These are phyloP conservation scores for Corymbia citriodora DNA, from an alignment of 441 rosid species.

Conservation along the genomic window DNA sequence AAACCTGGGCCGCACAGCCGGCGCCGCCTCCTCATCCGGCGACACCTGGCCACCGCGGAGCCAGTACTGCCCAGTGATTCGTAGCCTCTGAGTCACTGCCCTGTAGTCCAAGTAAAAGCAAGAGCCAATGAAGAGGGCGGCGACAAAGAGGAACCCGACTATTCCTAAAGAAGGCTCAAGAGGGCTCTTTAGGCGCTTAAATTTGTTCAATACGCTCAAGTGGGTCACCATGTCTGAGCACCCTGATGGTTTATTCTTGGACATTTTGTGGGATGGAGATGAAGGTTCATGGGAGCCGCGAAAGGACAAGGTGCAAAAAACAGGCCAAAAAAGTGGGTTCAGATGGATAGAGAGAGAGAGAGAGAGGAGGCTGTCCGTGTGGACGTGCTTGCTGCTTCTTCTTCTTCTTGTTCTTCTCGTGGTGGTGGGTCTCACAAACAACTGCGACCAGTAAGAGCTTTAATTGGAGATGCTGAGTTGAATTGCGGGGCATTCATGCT, in stretches of 20 bases:
- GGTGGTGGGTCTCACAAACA: neutral
- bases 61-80: slow-evolving; percentile 31
- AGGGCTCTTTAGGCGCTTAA: slow-evolving; percentile 53
- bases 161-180: slow-evolving; percentile 68
- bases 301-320: neutral
- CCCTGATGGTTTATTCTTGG: slow-evolving; percentile 7
- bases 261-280: slow-evolving; percentile 8
- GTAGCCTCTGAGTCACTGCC: slow-evolving; percentile 17
- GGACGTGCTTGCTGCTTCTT: neutral
- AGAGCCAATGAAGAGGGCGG: slow-evolving; percentile 48
- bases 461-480: neutral
- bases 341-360: neutral
- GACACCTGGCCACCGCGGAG: slow-evolving; percentile 10
- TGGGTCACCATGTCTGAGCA: slow-evolving; percentile 22
- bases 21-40: slow-evolving; percentile 1
- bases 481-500: neutral
- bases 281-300: neutral
- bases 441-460: neutral
- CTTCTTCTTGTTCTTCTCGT: neutral
- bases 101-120: slow-evolving; percentile 73
- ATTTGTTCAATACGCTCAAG: slow-evolving; percentile 39
- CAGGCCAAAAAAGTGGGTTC: neutral
- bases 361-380: neutral
- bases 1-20: slow-evolving; percentile 39
- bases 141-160: slow-evolving; percentile 62